Conservation (phyloP, 1,284 basidiomycete species). For the Xerocomus minutiporus region DNA sequence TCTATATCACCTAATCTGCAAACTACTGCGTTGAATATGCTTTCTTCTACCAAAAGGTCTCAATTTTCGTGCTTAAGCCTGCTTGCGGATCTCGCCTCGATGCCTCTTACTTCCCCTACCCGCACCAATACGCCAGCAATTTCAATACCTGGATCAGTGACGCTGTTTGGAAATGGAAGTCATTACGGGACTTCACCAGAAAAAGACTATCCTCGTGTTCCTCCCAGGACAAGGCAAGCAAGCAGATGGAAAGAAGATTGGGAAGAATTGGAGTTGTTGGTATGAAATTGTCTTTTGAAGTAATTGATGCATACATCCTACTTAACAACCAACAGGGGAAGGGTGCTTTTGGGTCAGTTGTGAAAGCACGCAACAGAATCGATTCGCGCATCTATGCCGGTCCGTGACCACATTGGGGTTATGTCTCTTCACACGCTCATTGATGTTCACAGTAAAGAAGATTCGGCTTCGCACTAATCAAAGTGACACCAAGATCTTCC, state of each 20-base stretch:
- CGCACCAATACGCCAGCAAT: constrained; percentile 24
- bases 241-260: constrained; percentile 84
- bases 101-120: constrained; percentile 14
- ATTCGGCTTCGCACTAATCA: constrained; percentile 77
- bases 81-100: constrained; percentile 37
- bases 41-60: constrained; percentile 52
- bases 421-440: not conserved
- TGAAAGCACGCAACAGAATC: constrained; percentile 87
- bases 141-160: constrained; percentile 22
- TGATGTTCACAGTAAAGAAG: constrained; percentile 69
- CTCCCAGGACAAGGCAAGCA: constrained; percentile 44
- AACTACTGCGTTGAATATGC: constrained; percentile 52
- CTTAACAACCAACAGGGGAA: constrained; percentile 57
- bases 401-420: constrained; percentile 26
- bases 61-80: constrained; percentile 47
- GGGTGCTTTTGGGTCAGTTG: constrained; percentile 91
- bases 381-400: constrained; percentile 71
- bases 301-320: not conserved
- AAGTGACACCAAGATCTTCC: constrained; percentile 83
- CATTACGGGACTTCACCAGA: constrained; percentile 54
- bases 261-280: constrained; percentile 75
- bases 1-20: constrained; percentile 48
- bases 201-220: constrained; percentile 49
- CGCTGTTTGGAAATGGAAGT: constrained; percentile 40
- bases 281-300: constrained; percentile 29